A percentile compares a stretch with the other conserved stretches of the same genome.
These are phyloP conservation scores for Arctium lappa DNA, from an alignment of 129 eudicot species.

Conservation along the genomic window DNA sequence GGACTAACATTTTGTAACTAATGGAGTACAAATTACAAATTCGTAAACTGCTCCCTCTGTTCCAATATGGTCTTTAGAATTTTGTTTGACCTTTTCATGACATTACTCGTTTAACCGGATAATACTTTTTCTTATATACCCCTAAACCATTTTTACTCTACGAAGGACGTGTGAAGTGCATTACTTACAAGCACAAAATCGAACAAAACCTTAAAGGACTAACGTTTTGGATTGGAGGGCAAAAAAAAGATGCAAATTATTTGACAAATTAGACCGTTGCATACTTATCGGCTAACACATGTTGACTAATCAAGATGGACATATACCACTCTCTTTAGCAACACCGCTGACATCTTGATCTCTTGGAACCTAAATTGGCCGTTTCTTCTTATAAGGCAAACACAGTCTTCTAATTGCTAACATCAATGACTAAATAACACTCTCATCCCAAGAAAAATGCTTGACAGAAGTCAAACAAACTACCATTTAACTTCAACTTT, in stretches of 20 bases:
- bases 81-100: background rate
- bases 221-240: background rate
- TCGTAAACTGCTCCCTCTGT: background rate
- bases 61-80: background rate
- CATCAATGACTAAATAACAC: slow-evolving; percentile 1
- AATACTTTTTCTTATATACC: background rate
- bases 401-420: background rate
- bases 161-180: background rate
- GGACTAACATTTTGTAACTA: background rate
- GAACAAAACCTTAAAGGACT: background rate
- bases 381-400: background rate
- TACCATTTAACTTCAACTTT: background rate
- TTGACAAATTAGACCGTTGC: background rate
- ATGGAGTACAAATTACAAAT: background rate
- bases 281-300: background rate
- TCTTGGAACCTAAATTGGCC: background rate
- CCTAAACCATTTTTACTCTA: background rate
- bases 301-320: slow-evolving; percentile 5
- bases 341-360: background rate
- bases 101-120: background rate
- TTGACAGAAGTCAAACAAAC: background rate
- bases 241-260: background rate
- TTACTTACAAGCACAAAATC: background rate
- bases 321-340: background rate
- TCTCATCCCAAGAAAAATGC: background rate